Conservation (phyloP, 257 asterid genomes). For the Solanum medicagineum region DNA sequence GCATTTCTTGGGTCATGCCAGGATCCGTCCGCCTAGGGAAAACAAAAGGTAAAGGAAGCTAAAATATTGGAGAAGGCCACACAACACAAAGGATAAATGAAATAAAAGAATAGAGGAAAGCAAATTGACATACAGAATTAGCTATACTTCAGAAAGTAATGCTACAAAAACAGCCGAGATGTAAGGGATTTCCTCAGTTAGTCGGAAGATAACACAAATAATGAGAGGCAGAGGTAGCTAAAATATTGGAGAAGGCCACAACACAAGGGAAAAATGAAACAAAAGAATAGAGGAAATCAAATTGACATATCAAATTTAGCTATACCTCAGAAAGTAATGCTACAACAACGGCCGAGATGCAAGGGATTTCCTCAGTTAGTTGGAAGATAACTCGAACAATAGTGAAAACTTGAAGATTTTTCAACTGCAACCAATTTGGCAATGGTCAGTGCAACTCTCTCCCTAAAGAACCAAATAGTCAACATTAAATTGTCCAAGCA, state of each 20-base stretch:
- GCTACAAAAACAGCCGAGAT: constrained; percentile 96
- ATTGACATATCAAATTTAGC: background rate
- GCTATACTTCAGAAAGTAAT: constrained; percentile 79
- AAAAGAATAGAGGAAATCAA: background rate
- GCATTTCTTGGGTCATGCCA: background rate
- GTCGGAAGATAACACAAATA: constrained; percentile 91
- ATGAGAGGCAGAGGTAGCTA: constrained; percentile 6
- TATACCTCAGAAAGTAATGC: constrained; percentile 94
- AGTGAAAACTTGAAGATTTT: constrained; percentile 94
- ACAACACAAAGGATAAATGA: background rate
- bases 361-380: constrained; percentile 92
- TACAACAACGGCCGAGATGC: constrained; percentile 97
- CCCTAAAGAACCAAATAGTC: background rate
- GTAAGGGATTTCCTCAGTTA: constrained; percentile 91
- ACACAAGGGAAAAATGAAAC: background rate
- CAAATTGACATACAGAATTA: background rate
- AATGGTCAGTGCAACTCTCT: background rate
- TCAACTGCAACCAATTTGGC: constrained; percentile 49
- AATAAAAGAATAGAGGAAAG: background rate
- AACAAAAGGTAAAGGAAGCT: background rate
- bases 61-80: background rate
- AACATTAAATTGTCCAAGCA: background rate
- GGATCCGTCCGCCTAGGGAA: background rate
- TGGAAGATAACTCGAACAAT: constrained; percentile 94
- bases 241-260: background rate